Base-by-base conservation (phyloP, 768 basidiomycete species). In the Termitomyces sp. region DNA sequence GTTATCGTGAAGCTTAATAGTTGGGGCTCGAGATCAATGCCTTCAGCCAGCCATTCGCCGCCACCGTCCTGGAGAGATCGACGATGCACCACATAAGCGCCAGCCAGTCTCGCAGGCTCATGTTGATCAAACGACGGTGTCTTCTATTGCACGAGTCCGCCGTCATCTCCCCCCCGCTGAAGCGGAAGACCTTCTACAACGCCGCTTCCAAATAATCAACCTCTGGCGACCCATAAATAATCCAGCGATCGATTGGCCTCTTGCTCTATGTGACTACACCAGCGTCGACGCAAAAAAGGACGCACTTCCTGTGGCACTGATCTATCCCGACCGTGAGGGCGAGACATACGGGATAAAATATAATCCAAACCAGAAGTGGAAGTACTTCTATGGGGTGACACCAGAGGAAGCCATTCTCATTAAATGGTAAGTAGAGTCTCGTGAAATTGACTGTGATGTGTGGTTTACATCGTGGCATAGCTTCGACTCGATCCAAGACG, bases 151-250 rank as follows among this genome's bases (percentile, higher is more conserved):
- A 6, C 78, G 83, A 9, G 81, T 84, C 1, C 76, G 78, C 56
- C 74, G 76, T 5, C 82, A 85, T 61, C 74, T 84, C 10, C 81
- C 82, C 16, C 67, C 75, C 0, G 67, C 66, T 0, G 82, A 85
- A 4, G 82, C 67, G 0, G 69, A 74, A 3, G 70, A 69, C 16
- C 74, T 83, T 35, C 68, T 83, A 16, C 68, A 75, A 58, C 72
- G 74, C 20, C 78, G 82, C 0, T 83, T 81, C 72, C 82, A 84
- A 57, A 82, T 85, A 35, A 79, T 86, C 59, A 86, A 85, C 63
- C 73, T 86, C 30, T 86, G 84, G 84, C 72, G 84, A 3, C 83
- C 84, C 5, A 83, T 85, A 50, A 66, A 64, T 1, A 68, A 79
- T 59, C 67, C 78, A 0, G 83, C 81, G 0, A 50, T 72, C 7